Base-by-base conservation (phyloP, 371 early-diverging fungal species). In the Mucor sp. region DNA sequence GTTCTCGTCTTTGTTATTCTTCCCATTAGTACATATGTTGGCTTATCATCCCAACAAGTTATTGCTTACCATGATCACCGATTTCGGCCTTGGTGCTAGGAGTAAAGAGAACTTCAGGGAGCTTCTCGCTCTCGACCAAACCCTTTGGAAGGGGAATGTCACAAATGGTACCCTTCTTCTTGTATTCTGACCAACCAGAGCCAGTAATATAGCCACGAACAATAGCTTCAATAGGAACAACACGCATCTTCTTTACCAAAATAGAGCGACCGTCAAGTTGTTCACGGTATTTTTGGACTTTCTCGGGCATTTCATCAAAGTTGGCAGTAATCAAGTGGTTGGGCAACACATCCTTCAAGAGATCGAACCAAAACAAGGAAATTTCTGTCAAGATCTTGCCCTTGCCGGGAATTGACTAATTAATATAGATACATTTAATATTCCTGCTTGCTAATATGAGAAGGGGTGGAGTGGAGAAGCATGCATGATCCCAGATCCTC, bases 51-150 rank as follows among this genome's bases (percentile, higher is more conserved):
- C 2, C n/a, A 19, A 5, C 58, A 19, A 7, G 9, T 47, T 14
- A 33, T 19, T 23, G 11, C 71, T 70, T 83, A 92, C 92, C 93
- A 67, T 99, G 99, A 61, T 93, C 95, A 33, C 99, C 99, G 65
- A 94, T 88, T 60, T 97, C 99, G 48, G 99, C 99, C 84, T 99
- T 99, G 47, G 99, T 99, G 74, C 93, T 93, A 33, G 99, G 99
- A 14, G 99, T 99, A 75, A 96, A 99, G 48, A 99, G 79, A 12
- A 96, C 91, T 63, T 81, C 70, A 0, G 87, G 87, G 41, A 99
- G 88, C 71, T 91, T 91, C 70, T 96, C 84, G 64, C 93, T 93
- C 74, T 97, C 96, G 39, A 86, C 78, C 66, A 99, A 76, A 4
- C 92, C 95, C 8, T 77, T 70, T 3, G 96, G 94, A 44, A 99